Base-by-base conservation (phyloP, 345 rosid genomes). In the Gossypium stocksii region DNA sequence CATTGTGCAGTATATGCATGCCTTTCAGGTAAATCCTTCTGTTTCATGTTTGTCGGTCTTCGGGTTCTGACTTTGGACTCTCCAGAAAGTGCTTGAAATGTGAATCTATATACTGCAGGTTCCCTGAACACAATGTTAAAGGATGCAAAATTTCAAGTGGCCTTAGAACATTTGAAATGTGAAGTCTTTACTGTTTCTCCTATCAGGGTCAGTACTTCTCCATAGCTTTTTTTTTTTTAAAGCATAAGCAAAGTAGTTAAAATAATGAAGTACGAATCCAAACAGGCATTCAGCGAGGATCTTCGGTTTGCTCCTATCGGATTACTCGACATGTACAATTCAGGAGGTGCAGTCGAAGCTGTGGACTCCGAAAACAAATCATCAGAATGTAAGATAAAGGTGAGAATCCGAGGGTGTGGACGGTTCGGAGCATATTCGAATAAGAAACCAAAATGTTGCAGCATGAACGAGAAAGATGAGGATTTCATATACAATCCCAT, bases 301-400 rank as follows among this genome's bases (percentile, higher is more conserved):
- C 73, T 56, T 66, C 70, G 53, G 4, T 83, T 83, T 72, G 87
- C 85, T 23, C 83, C 90, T n/a, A 79, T 87, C 53, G 90, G 90
- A n/a, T 74, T 87, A 77, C 74, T 75, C 1, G 85, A 87, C 69
- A 87, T 82, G 90, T 85, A 79, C 75, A 85, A 87, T 65, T 83
- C 90, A 2, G 87, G 87, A 67, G 92, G 95, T 80, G 88, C 89
- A 27, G 62, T 88, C 4, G 85, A 86, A 79, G 78, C 79, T 64
- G 25, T 88, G 16, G 73, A 67, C n/a, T 80, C 66, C 66, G 51
- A 53, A 19, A 57, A 49, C 1, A 67, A 80, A 49, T 16, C 11
- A 20, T 23, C 76, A 17, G 76, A 46, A 22, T 82, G 70, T 73
- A 70, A 8, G 15, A 67, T 89, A 15, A 80, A 38, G 29, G 63